Evolutionary conservation across 306 rosid genomes (phyloP).

Genomic region (Cucumis melo): DNA sequence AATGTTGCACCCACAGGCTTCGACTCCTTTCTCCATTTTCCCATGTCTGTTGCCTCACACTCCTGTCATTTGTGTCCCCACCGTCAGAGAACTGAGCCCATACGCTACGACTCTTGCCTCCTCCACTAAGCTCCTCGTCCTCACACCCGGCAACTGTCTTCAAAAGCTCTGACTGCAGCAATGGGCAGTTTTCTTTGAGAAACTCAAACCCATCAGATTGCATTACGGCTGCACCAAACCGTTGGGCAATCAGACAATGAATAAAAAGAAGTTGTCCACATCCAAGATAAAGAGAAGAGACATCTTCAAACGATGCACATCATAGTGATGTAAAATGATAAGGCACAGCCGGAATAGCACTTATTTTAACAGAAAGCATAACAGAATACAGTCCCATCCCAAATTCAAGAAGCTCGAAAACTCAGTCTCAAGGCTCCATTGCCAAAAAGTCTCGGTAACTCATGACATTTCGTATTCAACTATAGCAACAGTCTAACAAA

Average conservation of each 20-base stretch:
- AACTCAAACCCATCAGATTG: constrained; percentile 85
- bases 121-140: constrained; percentile 66
- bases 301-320: background rate
- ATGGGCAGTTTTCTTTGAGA: constrained; percentile 79
- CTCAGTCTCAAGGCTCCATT: background rate
- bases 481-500: background rate
- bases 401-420: background rate
- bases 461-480: background rate
- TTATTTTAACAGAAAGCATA: background rate
- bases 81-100: constrained; percentile 98
- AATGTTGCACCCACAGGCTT: constrained; percentile 62
- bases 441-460: background rate
- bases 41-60: constrained; percentile 80
- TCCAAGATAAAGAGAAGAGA: background rate
- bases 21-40: constrained; percentile 64
- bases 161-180: constrained; percentile 83
- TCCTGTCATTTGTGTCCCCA: constrained; percentile 68
- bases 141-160: constrained; percentile 90
- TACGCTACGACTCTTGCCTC: constrained; percentile 73
- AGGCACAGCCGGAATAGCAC: background rate
- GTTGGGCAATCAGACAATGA: background rate
- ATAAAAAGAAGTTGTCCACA: background rate
- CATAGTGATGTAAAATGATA: background rate
- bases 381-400: background rate
- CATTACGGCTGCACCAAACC: constrained; percentile 72